Evolutionary conservation across 352 stramenopile genomes (phyloP).

Genomic region (Thalassiosira mediterranea): DNA sequence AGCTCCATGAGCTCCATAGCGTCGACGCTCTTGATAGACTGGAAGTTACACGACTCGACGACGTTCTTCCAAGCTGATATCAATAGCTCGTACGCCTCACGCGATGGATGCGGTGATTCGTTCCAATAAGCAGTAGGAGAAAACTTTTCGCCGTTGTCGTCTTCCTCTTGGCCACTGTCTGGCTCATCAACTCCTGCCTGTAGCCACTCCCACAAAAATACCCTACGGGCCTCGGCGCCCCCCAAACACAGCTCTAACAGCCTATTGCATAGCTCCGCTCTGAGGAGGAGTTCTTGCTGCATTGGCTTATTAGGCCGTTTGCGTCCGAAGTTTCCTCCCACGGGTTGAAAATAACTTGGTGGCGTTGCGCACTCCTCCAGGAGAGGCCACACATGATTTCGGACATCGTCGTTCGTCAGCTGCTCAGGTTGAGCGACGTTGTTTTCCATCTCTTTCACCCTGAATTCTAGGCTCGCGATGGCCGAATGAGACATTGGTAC

Average conservation of each 20-base stretch:
- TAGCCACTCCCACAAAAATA: slow-evolving; percentile 43
- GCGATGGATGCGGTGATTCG: slow-evolving; percentile 39
- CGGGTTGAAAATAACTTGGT: background rate
- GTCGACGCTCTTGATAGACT: slow-evolving; percentile 25
- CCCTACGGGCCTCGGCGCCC: slow-evolving; percentile 24
- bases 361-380: slow-evolving; percentile 19
- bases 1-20: slow-evolving; percentile 39
- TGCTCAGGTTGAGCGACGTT: too few relatives aligned
- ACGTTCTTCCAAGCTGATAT: slow-evolving; percentile 44
- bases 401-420: slow-evolving; percentile 28
- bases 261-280: slow-evolving; percentile 27
- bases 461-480: too few relatives aligned
- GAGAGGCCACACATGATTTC: slow-evolving; percentile 33
- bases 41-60: slow-evolving; percentile 25
- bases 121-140: slow-evolving; percentile 46
- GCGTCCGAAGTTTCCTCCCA: background rate
- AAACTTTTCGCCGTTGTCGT: slow-evolving; percentile 22
- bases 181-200: slow-evolving; percentile 1
- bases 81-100: slow-evolving; percentile 42
- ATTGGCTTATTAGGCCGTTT: slow-evolving; percentile 4
- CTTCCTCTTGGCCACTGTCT: background rate
- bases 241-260: slow-evolving; percentile 36
- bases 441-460: too few relatives aligned
- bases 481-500: too few relatives aligned
- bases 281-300: slow-evolving; percentile 14